Base-by-base conservation (phyloP, 2,329 filamentous ascomycete genomes). In the Pestalotiopsis sp. region DNA sequence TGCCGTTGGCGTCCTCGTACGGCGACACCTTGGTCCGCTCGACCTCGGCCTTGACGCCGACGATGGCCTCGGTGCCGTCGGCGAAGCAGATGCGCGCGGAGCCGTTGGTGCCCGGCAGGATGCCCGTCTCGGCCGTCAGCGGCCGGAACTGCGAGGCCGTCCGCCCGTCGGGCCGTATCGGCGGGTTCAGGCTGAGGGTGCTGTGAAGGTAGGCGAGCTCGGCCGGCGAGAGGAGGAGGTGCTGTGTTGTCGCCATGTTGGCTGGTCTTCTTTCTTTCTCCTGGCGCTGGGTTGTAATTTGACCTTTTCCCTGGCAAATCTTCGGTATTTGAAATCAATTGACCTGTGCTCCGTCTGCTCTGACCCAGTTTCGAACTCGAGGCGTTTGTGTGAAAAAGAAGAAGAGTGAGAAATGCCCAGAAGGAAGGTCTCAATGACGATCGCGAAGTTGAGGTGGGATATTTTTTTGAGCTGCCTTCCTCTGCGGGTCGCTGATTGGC, bases 191-290 rank as follows among this genome's bases (percentile, higher is more conserved):
- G 7, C 90, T 88, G 77, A 99, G 93, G 5, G 95, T 95, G 72
- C 89, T 90, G 86, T 97, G 94, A 65, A 98, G 90, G 84, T 98
- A 99, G 75, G 95, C 94, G 76, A 99, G 93, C 84, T 99, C 96
- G 77, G 96, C 94, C 62, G 96, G 95, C 67, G 95, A 98, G 81
- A 98, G 91, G 75, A 94, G 91, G 76, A 90, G 89, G 82, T 90
- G 89, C 76, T 90, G 89, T 75, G 81, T 85, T 73, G 89, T 87
- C 56, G 91, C 85, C 89, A 93, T 92, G 31, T 9, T 36, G 31
- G 31, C 7, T 7, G 6, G 23, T 23, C 23, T 23, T 23, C 23
- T 23, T 9, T 1, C 6, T 9, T 36, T 36, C 2, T 36, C 2
- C 7, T 36, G 31, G 31, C 31, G 31, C 31, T 36, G 31, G 31